Evolutionary conservation across 768 basidiomycete species (phyloP).

Genomic region (Phlebiopsis flavidoalba): DNA sequence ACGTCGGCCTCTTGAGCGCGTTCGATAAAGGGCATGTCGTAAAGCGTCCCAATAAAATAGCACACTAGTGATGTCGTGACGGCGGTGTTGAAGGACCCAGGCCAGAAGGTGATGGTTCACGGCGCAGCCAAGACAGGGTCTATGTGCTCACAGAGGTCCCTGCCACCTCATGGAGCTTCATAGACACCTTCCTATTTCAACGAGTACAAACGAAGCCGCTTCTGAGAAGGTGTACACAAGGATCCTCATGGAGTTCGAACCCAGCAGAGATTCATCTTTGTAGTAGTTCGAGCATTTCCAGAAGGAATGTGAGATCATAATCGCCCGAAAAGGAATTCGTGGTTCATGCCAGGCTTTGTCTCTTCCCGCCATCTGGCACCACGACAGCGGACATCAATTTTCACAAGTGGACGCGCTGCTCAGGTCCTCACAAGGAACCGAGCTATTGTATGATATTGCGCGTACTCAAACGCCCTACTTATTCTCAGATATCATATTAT

Average conservation of each 20-base stretch:
- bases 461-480: background rate
- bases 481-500: background rate
- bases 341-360: conserved; percentile 3
- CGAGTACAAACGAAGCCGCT: background rate
- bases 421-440: background rate
- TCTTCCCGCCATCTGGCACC: background rate
- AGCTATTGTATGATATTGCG: background rate
- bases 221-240: conserved; percentile 3
- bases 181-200: conserved; percentile 9
- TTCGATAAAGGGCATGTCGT: background rate
- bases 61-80: background rate
- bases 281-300: conserved; percentile 2
- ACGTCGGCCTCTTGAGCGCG: background rate
- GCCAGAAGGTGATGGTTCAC: background rate
- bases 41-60: background rate
- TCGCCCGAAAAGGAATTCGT: conserved; percentile 6
- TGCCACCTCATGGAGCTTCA: background rate
- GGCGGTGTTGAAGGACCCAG: background rate
- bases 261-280: background rate
- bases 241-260: conserved; percentile 2
- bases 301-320: background rate
- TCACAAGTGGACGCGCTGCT: background rate
- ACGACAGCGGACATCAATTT: background rate
- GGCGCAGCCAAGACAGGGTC: background rate
- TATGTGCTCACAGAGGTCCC: background rate